Percentiles rank a stretch among this genome's conserved stretches.
These are phyloP conservation scores for Yarrowia divulgata DNA, from an alignment of 805 yeast genomes.

Conservation along the genomic window DNA sequence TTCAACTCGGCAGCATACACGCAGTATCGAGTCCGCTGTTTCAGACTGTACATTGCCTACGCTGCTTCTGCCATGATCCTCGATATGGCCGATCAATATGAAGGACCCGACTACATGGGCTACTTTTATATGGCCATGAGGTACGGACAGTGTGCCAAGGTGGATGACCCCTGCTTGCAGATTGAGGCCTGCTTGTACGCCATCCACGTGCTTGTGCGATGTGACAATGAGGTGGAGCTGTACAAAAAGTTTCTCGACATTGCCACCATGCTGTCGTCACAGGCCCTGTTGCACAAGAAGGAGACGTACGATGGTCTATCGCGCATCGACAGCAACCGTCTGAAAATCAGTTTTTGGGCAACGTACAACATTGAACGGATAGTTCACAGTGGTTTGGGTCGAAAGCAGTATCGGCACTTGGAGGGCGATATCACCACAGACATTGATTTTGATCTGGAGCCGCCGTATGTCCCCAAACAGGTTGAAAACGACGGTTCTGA, in stretches of 20 bases:
- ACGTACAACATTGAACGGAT: constrained; percentile 32
- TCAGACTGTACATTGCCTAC: constrained; percentile 42
- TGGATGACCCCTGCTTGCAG: constrained; percentile 55
- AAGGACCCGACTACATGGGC: constrained; percentile 51
- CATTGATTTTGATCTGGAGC: constrained; percentile 29
- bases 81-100: constrained; percentile 29
- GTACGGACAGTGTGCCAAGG: constrained; percentile 58
- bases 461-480: constrained; percentile 28
- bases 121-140: constrained; percentile 67
- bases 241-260: constrained; percentile 37
- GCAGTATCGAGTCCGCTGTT: constrained; percentile 42
- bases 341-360: constrained; percentile 33
- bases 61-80: constrained; percentile 41
- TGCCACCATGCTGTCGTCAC: constrained; percentile 25
- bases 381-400: constrained; percentile 19
- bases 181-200: constrained; percentile 62
- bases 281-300: constrained; percentile 18
- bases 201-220: constrained; percentile 63
- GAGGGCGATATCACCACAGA: constrained; percentile 49
- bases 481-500: constrained; percentile 38
- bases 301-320: constrained; percentile 24
- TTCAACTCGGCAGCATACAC: constrained; percentile 41
- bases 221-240: constrained; percentile 58
- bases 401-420: constrained; percentile 29
- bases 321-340: constrained; percentile 8